Conservation (phyloP, 352 stramenopile genomes). For the Blastocystis sp. region DNA sequence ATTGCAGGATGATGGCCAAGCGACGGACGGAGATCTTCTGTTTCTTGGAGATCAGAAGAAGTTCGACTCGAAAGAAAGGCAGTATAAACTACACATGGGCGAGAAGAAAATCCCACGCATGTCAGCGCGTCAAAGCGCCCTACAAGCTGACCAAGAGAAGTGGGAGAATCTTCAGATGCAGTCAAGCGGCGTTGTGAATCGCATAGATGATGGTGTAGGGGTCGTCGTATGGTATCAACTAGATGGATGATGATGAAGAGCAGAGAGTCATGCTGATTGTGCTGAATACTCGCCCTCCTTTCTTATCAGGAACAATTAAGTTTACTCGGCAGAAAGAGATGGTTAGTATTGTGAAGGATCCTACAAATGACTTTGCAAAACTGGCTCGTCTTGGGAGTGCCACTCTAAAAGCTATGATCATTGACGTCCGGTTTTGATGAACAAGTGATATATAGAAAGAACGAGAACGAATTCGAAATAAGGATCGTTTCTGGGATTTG, state of each 20-base stretch:
- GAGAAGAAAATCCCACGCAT: conserved; percentile 80
- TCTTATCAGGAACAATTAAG: conserved; percentile 82
- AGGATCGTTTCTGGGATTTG: conserved; percentile 96
- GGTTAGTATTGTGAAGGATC: conserved; percentile 87
- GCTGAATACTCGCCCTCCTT: conserved; percentile 92
- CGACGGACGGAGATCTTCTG: not conserved
- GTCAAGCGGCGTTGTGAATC: conserved; percentile 82
- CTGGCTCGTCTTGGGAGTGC: conserved; percentile 85
- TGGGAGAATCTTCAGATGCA: conserved; percentile 95
- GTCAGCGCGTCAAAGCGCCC: conserved; percentile 79
- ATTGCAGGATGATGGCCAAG: conserved; percentile 4
- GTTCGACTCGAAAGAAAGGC: not conserved
- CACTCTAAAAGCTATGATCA: conserved; percentile 66
- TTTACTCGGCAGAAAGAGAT: conserved; percentile 90
- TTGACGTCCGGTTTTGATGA: conserved; percentile 25
- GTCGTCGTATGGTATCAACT: not conserved
- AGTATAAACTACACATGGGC: conserved; percentile 63
- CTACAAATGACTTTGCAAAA: conserved; percentile 87
- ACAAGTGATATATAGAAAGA: conserved; percentile 28
- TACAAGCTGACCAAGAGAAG: conserved; percentile 90
- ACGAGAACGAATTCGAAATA: conserved; percentile 82
- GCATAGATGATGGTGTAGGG: conserved; percentile 63
- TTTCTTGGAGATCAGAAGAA: not conserved
- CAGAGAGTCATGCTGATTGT: conserved; percentile 89
- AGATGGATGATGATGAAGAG: conserved; percentile 84